Percentiles rank a stretch among this genome's conserved stretches.
These are phyloP conservation scores for Camelina hispida DNA, from an alignment of 345 rosid species.

Conservation along the genomic window DNA sequence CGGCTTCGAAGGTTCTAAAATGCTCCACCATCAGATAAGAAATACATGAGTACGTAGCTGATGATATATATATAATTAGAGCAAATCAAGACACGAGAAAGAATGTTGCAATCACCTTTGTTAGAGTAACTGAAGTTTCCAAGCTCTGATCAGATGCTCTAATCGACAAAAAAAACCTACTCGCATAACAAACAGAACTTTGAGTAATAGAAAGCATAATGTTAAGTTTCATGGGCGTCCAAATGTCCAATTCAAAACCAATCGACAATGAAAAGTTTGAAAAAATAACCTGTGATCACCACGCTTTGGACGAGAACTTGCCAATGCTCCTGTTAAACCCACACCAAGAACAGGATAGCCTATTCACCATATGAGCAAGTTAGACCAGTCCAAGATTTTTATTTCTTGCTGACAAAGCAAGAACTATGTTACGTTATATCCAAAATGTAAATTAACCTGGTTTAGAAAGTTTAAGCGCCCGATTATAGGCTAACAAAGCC, in stretches of 20 bases:
- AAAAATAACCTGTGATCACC: constrained; percentile 78
- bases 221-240: too few species aligned
- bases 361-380: constrained; percentile 34
- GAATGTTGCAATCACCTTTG: constrained; percentile 55
- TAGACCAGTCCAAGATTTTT: background rate
- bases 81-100: background rate
- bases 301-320: constrained; percentile 60
- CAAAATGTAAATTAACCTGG: constrained; percentile 71
- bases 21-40: background rate
- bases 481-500: constrained; percentile 86
- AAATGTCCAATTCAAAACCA: too few species aligned
- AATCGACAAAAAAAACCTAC: constrained; percentile 73
- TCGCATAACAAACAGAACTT: background rate
- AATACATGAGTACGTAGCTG: background rate
- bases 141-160: constrained; percentile 65
- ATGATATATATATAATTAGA: background rate
- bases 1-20: constrained; percentile 60
- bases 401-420: background rate
- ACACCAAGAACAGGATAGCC: constrained; percentile 81
- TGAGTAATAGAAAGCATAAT: constrained; percentile 5
- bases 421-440: too few species aligned
- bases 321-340: constrained; percentile 87
- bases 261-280: too few species aligned
- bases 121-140: constrained; percentile 67
- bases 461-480: constrained; percentile 77